phyloP scores from a whole-genome alignment of 148 eudicot genomes.

The Linanthus parryae region DNA sequence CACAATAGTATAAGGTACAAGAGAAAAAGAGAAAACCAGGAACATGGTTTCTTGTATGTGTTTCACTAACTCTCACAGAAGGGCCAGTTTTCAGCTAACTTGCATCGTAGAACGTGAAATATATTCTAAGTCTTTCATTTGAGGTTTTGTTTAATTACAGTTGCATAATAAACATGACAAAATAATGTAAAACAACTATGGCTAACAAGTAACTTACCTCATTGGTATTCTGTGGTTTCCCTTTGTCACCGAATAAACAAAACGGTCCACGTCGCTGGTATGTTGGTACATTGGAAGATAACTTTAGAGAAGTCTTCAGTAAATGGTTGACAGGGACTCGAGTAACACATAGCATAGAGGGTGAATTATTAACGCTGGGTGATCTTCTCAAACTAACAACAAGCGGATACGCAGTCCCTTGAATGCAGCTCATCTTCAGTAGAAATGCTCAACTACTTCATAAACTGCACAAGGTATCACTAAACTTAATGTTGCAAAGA shows the following conservation, averaged over 20 bases:
- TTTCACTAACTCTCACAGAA: not conserved
- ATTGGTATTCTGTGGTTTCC: conserved; percentile 27
- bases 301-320: conserved; percentile 13
- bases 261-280: conserved; percentile 24
- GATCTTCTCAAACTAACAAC: conserved; percentile 12
- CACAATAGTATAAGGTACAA: too few species aligned
- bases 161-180: not conserved
- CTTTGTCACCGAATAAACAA: conserved; percentile 39
- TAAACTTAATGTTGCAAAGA: too few species aligned
- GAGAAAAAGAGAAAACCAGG: too few species aligned
- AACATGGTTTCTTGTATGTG: not conserved
- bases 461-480: conserved; percentile 1
- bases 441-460: conserved; percentile 7
- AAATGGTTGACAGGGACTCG: conserved; percentile 7
- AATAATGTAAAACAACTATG: not conserved
- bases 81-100: not conserved
- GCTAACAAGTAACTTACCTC: conserved; percentile 28
- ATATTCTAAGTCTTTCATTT: not conserved
- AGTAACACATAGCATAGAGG: conserved; percentile 11
- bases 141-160: not conserved
- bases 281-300: conserved; percentile 11
- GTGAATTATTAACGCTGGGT: conserved; percentile 4
- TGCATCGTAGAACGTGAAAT: not conserved
- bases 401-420: conserved; percentile 30
- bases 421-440: conserved; percentile 43